Percentiles rank a stretch among this genome's conserved stretches.
Conservation (phyloP, 2,329 filamentous ascomycete genomes). For the Ascochyta pisi region DNA sequence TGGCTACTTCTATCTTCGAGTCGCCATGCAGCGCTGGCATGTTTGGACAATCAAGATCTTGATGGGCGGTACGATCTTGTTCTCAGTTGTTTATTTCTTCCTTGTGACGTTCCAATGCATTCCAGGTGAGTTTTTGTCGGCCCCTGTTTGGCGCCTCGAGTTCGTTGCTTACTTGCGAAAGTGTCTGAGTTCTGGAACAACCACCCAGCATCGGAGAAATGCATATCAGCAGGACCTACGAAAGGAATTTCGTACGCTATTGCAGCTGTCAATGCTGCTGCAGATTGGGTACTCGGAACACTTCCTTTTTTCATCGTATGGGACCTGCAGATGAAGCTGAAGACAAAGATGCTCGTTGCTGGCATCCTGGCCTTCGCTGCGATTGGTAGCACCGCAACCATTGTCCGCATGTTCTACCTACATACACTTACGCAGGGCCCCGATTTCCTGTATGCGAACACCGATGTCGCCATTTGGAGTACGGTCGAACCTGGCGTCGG, state of each 20-base stretch:
- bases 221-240: conserved; percentile 55
- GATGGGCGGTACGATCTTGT: conserved; percentile 54
- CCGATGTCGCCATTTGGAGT: conserved; percentile 50
- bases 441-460: conserved; percentile 52
- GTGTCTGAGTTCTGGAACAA: conserved; percentile 60
- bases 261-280: conserved; percentile 36
- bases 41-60: conserved; percentile 55
- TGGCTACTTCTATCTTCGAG: conserved; percentile 60
- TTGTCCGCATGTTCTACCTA: conserved; percentile 55
- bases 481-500: conserved; percentile 43
- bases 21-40: conserved; percentile 57
- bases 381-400: conserved; percentile 59
- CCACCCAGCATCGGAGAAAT: conserved; percentile 49
- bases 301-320: conserved; percentile 60
- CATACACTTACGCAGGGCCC: conserved; percentile 47
- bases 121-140: conserved; percentile 40
- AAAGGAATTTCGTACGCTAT: conserved; percentile 58
- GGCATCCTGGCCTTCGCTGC: conserved; percentile 54
- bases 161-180: background rate
- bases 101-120: conserved; percentile 61
- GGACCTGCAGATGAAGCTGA: conserved; percentile 61
- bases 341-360: conserved; percentile 60
- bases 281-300: conserved; percentile 45
- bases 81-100: conserved; percentile 59
- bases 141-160: background rate